Conservation (phyloP, 495 filamentous ascomycete species). For the Copromyces sp. region DNA sequence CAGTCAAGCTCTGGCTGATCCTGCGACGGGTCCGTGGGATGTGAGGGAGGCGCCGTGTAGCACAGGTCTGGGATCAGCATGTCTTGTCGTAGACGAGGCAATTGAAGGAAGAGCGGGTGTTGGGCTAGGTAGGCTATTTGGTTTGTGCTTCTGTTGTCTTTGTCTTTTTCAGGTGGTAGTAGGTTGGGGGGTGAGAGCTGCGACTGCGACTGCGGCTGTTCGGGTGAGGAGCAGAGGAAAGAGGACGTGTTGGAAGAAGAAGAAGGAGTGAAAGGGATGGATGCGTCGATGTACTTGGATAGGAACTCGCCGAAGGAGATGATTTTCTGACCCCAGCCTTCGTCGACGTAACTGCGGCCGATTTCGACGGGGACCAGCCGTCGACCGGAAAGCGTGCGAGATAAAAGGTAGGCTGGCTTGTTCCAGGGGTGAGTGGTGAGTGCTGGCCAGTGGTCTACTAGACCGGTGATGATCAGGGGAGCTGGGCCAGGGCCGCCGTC, state of each 20-base stretch:
- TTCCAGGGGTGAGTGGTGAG: slow-evolving; percentile 59
- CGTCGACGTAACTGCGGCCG: slow-evolving; percentile 81
- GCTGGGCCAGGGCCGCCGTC: slow-evolving; percentile 22
- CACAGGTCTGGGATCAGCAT: slow-evolving; percentile 78
- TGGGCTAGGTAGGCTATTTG: slow-evolving; percentile 76
- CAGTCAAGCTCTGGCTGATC: slow-evolving; percentile 40
- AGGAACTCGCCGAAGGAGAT: slow-evolving; percentile 69
- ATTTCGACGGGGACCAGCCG: slow-evolving; percentile 82
- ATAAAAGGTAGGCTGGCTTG: slow-evolving; percentile 61
- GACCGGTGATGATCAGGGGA: slow-evolving; percentile 61
- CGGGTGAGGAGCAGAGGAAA: not conserved
- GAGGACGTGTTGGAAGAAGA: not conserved
- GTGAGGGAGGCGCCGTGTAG: slow-evolving; percentile 54
- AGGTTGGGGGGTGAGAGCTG: not conserved
- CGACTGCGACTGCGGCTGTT: not conserved
- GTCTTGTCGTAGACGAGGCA: slow-evolving; percentile 66
- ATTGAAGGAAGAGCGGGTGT: slow-evolving; percentile 75
- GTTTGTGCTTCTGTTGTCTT: not conserved
- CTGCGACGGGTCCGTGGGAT: slow-evolving; percentile 39
- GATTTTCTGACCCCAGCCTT: slow-evolving; percentile 76
- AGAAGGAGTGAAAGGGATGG: slow-evolving; percentile 1
- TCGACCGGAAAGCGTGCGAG: slow-evolving; percentile 63
- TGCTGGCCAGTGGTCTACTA: slow-evolving; percentile 69
- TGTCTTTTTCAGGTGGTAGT: not conserved
- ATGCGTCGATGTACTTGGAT: slow-evolving; percentile 38